Base-by-base conservation (phyloP, 2,329 filamentous ascomycete species). In the Clonostachys rosea region DNA sequence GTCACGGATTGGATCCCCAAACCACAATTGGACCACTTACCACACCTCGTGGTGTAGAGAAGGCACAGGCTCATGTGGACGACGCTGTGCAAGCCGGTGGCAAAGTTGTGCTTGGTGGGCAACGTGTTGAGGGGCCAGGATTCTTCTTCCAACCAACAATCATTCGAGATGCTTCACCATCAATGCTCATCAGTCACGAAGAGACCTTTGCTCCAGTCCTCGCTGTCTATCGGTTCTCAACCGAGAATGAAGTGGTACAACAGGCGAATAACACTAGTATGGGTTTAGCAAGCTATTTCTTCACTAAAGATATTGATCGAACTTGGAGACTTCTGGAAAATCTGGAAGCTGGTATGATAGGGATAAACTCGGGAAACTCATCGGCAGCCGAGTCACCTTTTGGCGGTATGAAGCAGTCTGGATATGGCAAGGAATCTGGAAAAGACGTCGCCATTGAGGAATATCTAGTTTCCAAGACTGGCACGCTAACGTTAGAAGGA, bases 121-220 rank as follows among this genome's bases (percentile, higher is more conserved):
- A 85, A 6, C 74, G 84, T 59, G 77, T 84, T 37, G 69, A 82
- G 59, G 44, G 34, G 1, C 80, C 82, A 5, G 66, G 71, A 6
- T 86, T 86, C 63, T 89, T 87, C 66, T 87, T 82, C 66, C 71
- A 83, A 53, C 83, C 83, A 2, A 88, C 85, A 0, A 82, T 89
- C 30, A 71, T 90, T 46, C 77, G 81, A 12, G 78, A 80, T 43
- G 84, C 87, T 75, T 86, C 67, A 13, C 71, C 73, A 51, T 75
- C 84, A 35, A 89, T 89, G 86, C 67, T 75, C 47, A 69, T 89
- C 49, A 78, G 82, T 20, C 70, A 71, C 3, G 85, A 89, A 54
- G 86, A 89, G 64, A 89, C 84, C 0, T 89, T 89, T 56, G 86
- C 84, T 1, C 86, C 86, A 2, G 76, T 89, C 0, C 83, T 84